Conservation (phyloP, 2,329 filamentous ascomycete genomes). For the Knoxdaviesia proteae region DNA sequence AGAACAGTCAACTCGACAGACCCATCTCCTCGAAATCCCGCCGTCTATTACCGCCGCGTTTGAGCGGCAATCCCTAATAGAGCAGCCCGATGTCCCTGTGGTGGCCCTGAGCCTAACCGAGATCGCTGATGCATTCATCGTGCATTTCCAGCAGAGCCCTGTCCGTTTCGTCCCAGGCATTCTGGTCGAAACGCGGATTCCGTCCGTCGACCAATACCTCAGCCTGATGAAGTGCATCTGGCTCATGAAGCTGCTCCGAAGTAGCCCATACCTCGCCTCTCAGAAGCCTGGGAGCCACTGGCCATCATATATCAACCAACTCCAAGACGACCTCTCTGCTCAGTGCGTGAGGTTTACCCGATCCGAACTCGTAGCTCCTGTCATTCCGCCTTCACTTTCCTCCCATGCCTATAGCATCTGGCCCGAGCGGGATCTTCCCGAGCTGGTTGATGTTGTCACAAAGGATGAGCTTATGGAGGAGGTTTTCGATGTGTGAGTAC, state of each 20-base stretch:
- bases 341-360: conserved; percentile 9
- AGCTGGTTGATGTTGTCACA: conserved; percentile 12
- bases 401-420: conserved; percentile 7
- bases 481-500: conserved; percentile 6
- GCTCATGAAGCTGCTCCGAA: conserved; percentile 8
- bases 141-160: conserved; percentile 11
- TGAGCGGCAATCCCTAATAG: conserved; percentile 8
- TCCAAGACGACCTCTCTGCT: conserved; percentile 12
- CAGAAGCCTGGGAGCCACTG: conserved; percentile 11
- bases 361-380: conserved; percentile 10
- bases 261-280: conserved; percentile 4
- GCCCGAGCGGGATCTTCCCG: conserved; percentile 10
- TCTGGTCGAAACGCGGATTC: conserved; percentile 9
- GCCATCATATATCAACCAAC: conserved; percentile 13
- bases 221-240: conserved; percentile 14
- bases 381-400: conserved; percentile 1
- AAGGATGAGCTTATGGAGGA: conserved; percentile 14
- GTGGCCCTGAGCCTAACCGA: conserved; percentile 5
- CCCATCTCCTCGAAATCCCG: conserved; percentile 6
- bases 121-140: conserved; percentile 13
- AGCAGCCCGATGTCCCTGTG: conserved; percentile 8
- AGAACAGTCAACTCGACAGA: conserved; percentile 3
- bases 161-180: conserved; percentile 8
- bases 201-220: conserved; percentile 10
- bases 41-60: conserved; percentile 8